These are phyloP conservation scores for Rhizoclosmatium sp. DNA, from an alignment of 192 early-diverging fungal genomes.

Conservation along the genomic window DNA sequence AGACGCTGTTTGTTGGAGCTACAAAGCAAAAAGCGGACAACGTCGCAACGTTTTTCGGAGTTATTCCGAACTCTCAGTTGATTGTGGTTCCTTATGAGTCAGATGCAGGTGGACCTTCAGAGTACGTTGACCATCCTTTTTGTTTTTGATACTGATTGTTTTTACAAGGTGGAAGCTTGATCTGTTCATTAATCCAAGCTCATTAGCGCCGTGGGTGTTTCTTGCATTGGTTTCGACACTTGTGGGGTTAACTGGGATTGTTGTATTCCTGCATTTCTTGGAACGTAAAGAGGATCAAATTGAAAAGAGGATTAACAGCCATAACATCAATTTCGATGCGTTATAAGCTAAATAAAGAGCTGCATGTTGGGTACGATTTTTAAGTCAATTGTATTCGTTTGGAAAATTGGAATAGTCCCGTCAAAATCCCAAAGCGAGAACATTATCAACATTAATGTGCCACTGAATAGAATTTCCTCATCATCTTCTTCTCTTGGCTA, in stretches of 20 bases:
- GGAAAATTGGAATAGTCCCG: too few relatives aligned
- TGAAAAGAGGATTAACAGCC: conserved; percentile 79
- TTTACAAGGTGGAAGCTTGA: conserved; percentile 81
- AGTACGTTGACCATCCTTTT: conserved; percentile 28
- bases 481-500: too few relatives aligned
- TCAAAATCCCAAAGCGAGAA: too few relatives aligned
- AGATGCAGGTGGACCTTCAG: conserved; percentile 51
- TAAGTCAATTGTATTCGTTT: too few relatives aligned
- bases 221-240: conserved; percentile 75
- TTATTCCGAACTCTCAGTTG: conserved; percentile 93
- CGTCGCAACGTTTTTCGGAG: conserved; percentile 75
- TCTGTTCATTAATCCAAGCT: conserved; percentile 87
- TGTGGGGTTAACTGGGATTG: conserved; percentile 74
- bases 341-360: conserved; percentile 52
- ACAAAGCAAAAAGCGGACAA: conserved; percentile 67
- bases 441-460: too few relatives aligned
- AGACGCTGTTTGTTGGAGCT: conserved; percentile 88
- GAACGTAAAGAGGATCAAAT: conserved; percentile 86
- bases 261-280: conserved; percentile 72
- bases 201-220: conserved; percentile 84
- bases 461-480: too few relatives aligned
- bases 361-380: too few relatives aligned
- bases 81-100: conserved; percentile 78
- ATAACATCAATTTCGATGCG: conserved; percentile 93
- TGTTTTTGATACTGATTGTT: neutral